A percentile compares a stretch with the other conserved stretches of the same genome.
These are phyloP conservation scores for Talaromyces amestolkiae DNA, from an alignment of 2,329 filamentous ascomycete genomes.

Conservation along the genomic window DNA sequence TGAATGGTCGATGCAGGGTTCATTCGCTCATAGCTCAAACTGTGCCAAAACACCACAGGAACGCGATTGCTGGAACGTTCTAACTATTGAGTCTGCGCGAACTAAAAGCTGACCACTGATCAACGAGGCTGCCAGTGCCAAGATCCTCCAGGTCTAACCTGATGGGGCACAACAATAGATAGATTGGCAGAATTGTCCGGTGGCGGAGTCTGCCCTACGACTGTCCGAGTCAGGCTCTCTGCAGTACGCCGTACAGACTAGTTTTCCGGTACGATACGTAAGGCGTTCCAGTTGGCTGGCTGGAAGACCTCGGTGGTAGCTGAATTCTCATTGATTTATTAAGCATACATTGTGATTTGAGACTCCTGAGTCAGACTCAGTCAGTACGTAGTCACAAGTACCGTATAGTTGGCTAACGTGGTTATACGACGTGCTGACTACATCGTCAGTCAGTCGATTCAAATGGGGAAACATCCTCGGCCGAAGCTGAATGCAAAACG, in stretches of 20 bases:
- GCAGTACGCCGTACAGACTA: background rate
- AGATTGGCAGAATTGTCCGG: background rate
- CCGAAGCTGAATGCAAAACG: background rate
- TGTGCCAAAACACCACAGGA: background rate
- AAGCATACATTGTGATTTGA: background rate
- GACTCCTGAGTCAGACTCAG: background rate
- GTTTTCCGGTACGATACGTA: background rate
- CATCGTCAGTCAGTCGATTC: background rate
- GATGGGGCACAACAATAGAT: background rate
- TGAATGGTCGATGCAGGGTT: background rate
- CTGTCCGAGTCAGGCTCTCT: background rate
- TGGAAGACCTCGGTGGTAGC: background rate
- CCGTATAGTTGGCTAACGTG: background rate
- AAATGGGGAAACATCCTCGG: background rate
- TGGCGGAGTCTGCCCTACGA: conserved; percentile 17
- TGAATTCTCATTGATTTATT: background rate
- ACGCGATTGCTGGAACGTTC: background rate
- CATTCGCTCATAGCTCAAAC: background rate
- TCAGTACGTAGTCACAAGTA: background rate
- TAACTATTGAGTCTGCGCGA: background rate
- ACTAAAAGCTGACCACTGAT: background rate
- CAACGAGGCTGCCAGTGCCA: background rate
- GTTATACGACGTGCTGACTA: background rate
- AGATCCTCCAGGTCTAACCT: background rate
- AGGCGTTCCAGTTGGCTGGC: background rate